phyloP scores from a whole-genome alignment of 805 yeast species.

The Teunomyces kruisii region DNA sequence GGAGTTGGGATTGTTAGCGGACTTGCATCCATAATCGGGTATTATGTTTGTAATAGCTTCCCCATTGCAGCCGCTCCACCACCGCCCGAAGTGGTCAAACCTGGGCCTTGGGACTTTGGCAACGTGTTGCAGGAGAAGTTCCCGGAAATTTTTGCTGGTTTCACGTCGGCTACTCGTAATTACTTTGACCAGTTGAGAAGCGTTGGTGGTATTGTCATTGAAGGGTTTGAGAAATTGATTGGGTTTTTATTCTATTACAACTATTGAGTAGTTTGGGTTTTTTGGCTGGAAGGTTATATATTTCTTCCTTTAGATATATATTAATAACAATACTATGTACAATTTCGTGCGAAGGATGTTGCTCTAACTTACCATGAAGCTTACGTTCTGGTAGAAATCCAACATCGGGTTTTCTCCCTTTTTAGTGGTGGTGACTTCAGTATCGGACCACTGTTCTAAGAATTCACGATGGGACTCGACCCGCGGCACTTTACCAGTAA shows the following conservation, averaged over 20 bases:
- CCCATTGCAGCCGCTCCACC: background rate
- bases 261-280: constrained; percentile 5
- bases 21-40: constrained; percentile 17
- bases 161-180: background rate
- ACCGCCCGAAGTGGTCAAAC: background rate
- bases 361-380: constrained; percentile 52
- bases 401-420: constrained; percentile 86
- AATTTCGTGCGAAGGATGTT: background rate
- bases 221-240: constrained; percentile 26
- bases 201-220: constrained; percentile 14
- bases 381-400: constrained; percentile 72
- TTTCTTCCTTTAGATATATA: constrained; percentile 1
- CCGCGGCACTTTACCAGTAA: constrained; percentile 58
- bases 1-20: constrained; percentile 31
- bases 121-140: background rate
- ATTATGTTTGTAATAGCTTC: background rate
- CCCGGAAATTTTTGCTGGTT: background rate
- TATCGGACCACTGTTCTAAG: constrained; percentile 68
- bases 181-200: background rate
- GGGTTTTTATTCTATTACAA: constrained; percentile 5
- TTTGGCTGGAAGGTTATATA: background rate
- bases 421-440: constrained; percentile 63
- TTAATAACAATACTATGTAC: constrained; percentile 4
- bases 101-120: background rate
- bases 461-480: constrained; percentile 64